These are phyloP conservation scores for Ambispora gerdemannii DNA, from an alignment of 192 early-diverging fungal genomes.

Conservation along the genomic window DNA sequence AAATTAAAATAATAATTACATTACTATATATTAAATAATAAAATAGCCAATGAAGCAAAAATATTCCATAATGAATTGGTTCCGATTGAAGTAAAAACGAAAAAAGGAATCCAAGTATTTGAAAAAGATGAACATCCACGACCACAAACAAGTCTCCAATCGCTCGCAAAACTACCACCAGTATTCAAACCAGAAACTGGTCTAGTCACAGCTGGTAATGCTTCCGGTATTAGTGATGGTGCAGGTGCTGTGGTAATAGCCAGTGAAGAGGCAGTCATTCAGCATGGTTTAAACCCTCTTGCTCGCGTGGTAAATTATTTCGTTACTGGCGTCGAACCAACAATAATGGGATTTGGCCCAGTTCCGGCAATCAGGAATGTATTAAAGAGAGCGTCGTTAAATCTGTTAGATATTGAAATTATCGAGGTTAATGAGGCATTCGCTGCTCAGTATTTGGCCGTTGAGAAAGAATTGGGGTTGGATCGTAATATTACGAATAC, in stretches of 20 bases:
- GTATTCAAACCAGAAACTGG: constrained; percentile 89
- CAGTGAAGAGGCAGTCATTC: constrained; percentile 78
- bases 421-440: constrained; percentile 99
- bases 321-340: constrained; percentile 85
- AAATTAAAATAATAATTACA: no score
- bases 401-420: constrained; percentile 81
- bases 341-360: constrained; percentile 96
- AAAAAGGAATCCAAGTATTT: constrained; percentile 71
- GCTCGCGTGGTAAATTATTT: constrained; percentile 84
- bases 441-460: constrained; percentile 85
- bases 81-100: constrained; percentile 78
- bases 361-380: constrained; percentile 85
- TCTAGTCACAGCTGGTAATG: constrained; percentile 90
- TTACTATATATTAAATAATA: not conserved
- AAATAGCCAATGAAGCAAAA: constrained; percentile 65
- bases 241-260: constrained; percentile 85
- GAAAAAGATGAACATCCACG: constrained; percentile 86
- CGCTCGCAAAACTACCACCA: constrained; percentile 70
- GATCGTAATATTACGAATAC: constrained; percentile 76
- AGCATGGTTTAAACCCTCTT: constrained; percentile 76
- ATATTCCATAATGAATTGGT: constrained; percentile 78
- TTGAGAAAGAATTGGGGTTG: constrained; percentile 83
- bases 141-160: constrained; percentile 78
- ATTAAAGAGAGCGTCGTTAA: constrained; percentile 74
- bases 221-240: constrained; percentile 94